These are phyloP conservation scores for Quercus cerris DNA, from an alignment of 306 rosid genomes.

Conservation along the genomic window DNA sequence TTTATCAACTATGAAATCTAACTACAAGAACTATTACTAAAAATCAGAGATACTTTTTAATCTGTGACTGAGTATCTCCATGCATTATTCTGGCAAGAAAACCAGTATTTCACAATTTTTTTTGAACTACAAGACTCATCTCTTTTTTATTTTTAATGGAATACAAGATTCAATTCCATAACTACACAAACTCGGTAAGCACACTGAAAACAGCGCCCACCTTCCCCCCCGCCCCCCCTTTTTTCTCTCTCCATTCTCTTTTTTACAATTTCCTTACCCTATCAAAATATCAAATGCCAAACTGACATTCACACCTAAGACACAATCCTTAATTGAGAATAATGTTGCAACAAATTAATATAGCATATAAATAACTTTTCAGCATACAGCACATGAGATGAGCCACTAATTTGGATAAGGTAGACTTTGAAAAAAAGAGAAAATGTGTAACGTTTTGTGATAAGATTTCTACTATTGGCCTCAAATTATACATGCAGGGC, in stretches of 20 bases:
- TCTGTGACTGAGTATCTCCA: not conserved
- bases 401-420: not conserved
- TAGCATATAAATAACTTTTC: constrained; percentile 13
- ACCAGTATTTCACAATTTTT: not conserved
- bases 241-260: not conserved
- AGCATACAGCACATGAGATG: not conserved
- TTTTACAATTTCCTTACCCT: constrained; percentile 3
- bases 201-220: not conserved
- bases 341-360: constrained; percentile 8
- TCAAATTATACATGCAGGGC: not conserved
- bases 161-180: not conserved
- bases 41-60: not conserved
- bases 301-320: constrained; percentile 3
- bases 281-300: constrained; percentile 2
- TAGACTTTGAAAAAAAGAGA: not conserved
- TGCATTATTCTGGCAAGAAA: not conserved
- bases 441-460: not conserved
- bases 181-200: not conserved
- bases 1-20: not conserved
- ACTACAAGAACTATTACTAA: not conserved
- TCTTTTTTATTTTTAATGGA: not conserved
- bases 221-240: not conserved
- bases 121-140: not conserved
- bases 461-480: not conserved
- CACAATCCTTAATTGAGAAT: constrained; percentile 12